A percentile compares a stretch with the other conserved stretches of the same genome.
phyloP scores from a whole-genome alignment of 2,329 filamentous ascomycete genomes.

The Cryphonectria naterciae region DNA sequence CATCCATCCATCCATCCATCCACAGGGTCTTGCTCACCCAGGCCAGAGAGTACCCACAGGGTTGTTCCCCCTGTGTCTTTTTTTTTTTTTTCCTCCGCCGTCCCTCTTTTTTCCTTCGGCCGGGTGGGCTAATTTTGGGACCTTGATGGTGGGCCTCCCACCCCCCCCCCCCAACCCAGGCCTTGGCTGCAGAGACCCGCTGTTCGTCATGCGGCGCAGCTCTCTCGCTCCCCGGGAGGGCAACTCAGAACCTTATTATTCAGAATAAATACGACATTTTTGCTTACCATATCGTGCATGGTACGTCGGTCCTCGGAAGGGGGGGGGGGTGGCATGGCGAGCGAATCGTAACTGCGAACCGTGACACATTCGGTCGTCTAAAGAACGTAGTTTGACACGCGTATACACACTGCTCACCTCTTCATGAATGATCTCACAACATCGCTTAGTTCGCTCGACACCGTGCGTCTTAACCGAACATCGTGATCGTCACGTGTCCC shows the following conservation, averaged over 20 bases:
- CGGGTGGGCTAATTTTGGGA: slow-evolving; percentile 1
- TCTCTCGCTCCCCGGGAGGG: too few relatives aligned
- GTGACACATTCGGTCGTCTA: neutral
- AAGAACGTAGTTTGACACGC: neutral
- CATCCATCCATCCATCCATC: neutral
- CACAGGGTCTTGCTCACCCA: neutral
- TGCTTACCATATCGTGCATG: neutral
- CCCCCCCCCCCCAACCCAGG: neutral
- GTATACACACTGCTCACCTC: neutral
- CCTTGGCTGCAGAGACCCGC: neutral
- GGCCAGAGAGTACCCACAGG: neutral
- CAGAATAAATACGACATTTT: neutral
- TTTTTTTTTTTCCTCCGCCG: neutral
- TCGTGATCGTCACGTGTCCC: neutral
- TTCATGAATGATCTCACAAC: neutral
- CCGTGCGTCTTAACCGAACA: neutral
- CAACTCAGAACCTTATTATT: slow-evolving; percentile 2
- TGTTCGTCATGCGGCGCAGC: slow-evolving; percentile 8
- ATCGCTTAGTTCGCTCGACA: neutral
- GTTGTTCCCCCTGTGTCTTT: neutral
- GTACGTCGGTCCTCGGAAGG: neutral
- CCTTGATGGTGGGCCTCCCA: neutral
- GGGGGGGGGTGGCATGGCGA: neutral
- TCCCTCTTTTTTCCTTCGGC: neutral
- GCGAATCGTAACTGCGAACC: neutral